Conservation (phyloP, 768 basidiomycete genomes). For the Psilocybe cubensis region DNA sequence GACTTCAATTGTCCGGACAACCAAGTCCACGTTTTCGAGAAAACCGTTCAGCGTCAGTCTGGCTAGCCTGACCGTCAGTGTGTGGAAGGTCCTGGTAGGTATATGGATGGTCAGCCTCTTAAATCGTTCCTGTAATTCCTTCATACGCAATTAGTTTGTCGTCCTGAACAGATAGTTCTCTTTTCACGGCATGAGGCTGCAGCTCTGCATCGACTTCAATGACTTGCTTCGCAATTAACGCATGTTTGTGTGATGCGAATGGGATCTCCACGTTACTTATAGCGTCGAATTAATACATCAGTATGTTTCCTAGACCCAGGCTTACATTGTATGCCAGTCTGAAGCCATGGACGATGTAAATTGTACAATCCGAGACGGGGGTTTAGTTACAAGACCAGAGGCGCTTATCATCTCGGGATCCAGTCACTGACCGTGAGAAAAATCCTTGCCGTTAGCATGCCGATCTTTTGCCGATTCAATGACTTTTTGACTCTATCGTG, state of each 20-base stretch:
- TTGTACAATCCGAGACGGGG: not conserved
- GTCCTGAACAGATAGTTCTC: constrained; percentile 68
- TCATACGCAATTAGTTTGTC: constrained; percentile 79
- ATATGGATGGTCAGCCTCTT: constrained; percentile 4
- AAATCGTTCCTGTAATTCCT: not conserved
- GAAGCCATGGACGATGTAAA: not conserved
- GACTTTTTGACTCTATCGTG: too few relatives aligned
- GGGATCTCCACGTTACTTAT: constrained; percentile 69
- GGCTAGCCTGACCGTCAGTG: constrained; percentile 83
- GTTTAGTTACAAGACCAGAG: not conserved
- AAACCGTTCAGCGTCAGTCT: constrained; percentile 85
- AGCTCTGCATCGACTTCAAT: constrained; percentile 89
- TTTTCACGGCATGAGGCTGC: constrained; percentile 78
- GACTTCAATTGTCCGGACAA: constrained; percentile 78
- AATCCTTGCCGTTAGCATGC: too few relatives aligned
- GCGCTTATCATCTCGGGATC: not conserved
- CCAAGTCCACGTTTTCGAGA: constrained; percentile 87
- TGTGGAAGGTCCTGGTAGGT: constrained; percentile 63
- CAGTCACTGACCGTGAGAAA: too few relatives aligned
- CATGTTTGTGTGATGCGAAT: constrained; percentile 75
- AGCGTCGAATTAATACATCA: not conserved
- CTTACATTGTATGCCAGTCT: constrained; percentile 63
- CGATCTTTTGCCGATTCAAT: too few relatives aligned
- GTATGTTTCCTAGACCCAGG: not conserved
- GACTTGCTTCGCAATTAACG: constrained; percentile 77